Conservation (phyloP, 2,329 filamentous ascomycete species). For the Emergomyces africanus region DNA sequence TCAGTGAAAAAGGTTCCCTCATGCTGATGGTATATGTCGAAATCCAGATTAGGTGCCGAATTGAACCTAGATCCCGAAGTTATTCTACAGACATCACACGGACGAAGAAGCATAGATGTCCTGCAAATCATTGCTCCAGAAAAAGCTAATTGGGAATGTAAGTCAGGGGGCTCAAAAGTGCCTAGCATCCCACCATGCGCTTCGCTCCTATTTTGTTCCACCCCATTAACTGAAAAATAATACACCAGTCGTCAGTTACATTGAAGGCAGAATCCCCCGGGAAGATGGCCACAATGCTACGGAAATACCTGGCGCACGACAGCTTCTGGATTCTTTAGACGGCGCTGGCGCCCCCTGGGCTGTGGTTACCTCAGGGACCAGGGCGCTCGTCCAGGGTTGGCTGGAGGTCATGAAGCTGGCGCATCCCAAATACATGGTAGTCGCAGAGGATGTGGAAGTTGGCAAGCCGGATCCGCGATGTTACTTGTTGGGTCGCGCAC, state of each 20-base stretch:
- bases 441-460: slow-evolving; percentile 60
- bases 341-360: slow-evolving; percentile 59
- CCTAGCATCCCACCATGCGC: neutral
- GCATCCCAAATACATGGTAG: slow-evolving; percentile 53
- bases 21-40: neutral
- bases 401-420: slow-evolving; percentile 53
- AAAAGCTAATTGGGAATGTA: slow-evolving; percentile 88
- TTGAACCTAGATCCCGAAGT: slow-evolving; percentile 72
- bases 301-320: slow-evolving; percentile 73
- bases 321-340: slow-evolving; percentile 56
- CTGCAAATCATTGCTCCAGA: slow-evolving; percentile 66
- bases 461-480: slow-evolving; percentile 69
- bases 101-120: slow-evolving; percentile 76
- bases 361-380: slow-evolving; percentile 64
- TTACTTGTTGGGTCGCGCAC: slow-evolving; percentile 55
- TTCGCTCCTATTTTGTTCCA: neutral
- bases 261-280: slow-evolving; percentile 67
- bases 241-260: slow-evolving; percentile 56
- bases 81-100: slow-evolving; percentile 85
- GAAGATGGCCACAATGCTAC: slow-evolving; percentile 64
- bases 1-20: neutral
- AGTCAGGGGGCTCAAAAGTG: slow-evolving; percentile 25
- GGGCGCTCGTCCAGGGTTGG: slow-evolving; percentile 56
- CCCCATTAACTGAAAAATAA: slow-evolving; percentile 3
- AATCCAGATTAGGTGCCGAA: slow-evolving; percentile 48